Conservation (phyloP, 2,329 filamentous ascomycete genomes). For the Tothia fuscella region DNA sequence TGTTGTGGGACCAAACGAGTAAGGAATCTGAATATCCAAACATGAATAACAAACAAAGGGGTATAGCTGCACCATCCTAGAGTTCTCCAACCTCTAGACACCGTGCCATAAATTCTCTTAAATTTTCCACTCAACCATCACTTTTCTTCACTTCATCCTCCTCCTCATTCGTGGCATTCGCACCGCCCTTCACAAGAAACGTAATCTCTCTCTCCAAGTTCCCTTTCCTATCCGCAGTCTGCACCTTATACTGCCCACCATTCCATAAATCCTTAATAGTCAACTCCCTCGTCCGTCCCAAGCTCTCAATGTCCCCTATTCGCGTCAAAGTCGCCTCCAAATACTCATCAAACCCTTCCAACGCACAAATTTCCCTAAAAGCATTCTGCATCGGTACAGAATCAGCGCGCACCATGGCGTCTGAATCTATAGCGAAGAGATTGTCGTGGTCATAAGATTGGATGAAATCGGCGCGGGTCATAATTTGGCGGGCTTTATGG, state of each 20-base stretch:
- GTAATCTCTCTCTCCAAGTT: constrained; percentile 13
- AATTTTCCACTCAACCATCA: no score
- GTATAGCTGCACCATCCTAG: no score
- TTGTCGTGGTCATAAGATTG: constrained; percentile 86
- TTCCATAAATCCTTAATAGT: constrained; percentile 91
- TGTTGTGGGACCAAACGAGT: no score
- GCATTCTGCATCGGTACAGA: constrained; percentile 94
- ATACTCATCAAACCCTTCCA: constrained; percentile 69
- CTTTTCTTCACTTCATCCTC: constrained; percentile 12
- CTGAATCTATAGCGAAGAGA: constrained; percentile 84
- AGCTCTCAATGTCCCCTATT: constrained; percentile 83
- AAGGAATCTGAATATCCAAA: no score
- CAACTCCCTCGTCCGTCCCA: constrained; percentile 86
- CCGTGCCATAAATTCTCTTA: no score
- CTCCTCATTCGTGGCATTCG: constrained; percentile 14
- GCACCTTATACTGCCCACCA: constrained; percentile 65
- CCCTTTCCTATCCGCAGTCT: constrained; percentile 35
- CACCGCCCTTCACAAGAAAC: constrained; percentile 10
- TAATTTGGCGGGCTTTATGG: constrained; percentile 54
- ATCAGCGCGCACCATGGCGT: constrained; percentile 78
- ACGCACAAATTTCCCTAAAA: constrained; percentile 68
- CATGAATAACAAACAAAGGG: no score
- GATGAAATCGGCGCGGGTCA: constrained; percentile 72
- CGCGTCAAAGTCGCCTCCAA: constrained; percentile 72
- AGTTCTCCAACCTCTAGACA: no score